These are phyloP conservation scores for Cardamine resedifolia DNA, from an alignment of 345 rosid genomes.

Conservation along the genomic window DNA sequence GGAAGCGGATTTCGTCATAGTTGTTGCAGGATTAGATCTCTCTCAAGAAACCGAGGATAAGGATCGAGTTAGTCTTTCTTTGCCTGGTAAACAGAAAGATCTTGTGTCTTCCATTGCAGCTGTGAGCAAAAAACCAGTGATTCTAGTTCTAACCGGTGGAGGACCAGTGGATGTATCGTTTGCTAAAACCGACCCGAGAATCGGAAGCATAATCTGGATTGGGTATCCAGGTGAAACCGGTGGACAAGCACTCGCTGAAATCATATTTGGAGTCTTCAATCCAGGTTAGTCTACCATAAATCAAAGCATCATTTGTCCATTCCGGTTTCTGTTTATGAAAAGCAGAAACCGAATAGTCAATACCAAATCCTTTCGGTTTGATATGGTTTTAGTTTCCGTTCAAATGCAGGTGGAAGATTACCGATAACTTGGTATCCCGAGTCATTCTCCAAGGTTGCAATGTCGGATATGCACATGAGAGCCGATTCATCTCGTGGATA, in stretches of 20 bases:
- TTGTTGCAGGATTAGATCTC: conserved; percentile 78
- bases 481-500: conserved; percentile 67
- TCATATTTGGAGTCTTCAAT: conserved; percentile 77
- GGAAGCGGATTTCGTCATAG: conserved; percentile 61
- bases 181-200: conserved; percentile 53
- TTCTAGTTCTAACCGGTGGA: conserved; percentile 92
- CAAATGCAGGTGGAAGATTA: conserved; percentile 74
- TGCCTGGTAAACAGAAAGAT: conserved; percentile 80
- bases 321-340: neutral
- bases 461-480: conserved; percentile 90
- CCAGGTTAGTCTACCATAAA: conserved; percentile 60
- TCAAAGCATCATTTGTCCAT: conserved; percentile 6
- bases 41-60: conserved; percentile 88
- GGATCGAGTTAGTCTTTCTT: conserved; percentile 78
- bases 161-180: conserved; percentile 89
- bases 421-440: conserved; percentile 93
- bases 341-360: neutral
- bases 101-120: conserved; percentile 66
- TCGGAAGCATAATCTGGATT: conserved; percentile 84
- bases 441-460: conserved; percentile 66
- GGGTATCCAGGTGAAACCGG: conserved; percentile 97
- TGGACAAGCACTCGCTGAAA: conserved; percentile 75
- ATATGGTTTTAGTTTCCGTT: no score
- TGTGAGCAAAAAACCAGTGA: conserved; percentile 61
- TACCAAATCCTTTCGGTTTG: neutral